phyloP scores from a whole-genome alignment of 305 asterid species.

The Rubia tinctorum region DNA sequence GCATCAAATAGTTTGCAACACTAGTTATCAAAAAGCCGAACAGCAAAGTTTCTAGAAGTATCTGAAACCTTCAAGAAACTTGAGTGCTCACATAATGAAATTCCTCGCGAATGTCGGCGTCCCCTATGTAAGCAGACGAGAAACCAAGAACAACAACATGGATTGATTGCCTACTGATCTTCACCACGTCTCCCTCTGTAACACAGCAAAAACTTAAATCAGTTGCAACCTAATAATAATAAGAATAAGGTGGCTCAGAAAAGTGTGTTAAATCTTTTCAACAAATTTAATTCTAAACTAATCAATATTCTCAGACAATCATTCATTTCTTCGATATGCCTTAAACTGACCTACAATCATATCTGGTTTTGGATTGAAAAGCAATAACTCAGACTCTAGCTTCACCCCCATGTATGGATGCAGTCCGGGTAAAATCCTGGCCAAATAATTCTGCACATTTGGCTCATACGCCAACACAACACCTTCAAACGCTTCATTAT shows the following conservation, averaged over 20 bases:
- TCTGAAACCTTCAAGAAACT: neutral
- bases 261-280: too few relatives aligned
- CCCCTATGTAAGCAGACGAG: slow-evolving; percentile 46
- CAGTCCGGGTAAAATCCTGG: slow-evolving; percentile 60
- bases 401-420: slow-evolving; percentile 60
- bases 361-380: slow-evolving; percentile 39
- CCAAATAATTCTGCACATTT: slow-evolving; percentile 32
- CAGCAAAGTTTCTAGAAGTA: neutral
- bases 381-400: slow-evolving; percentile 33
- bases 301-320: neutral
- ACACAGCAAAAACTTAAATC: slow-evolving; percentile 6
- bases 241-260: neutral
- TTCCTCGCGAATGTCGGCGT: slow-evolving; percentile 54
- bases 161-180: slow-evolving; percentile 47
- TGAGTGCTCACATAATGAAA: slow-evolving; percentile 42
- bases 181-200: slow-evolving; percentile 73
- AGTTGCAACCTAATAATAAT: neutral
- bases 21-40: neutral
- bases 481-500: slow-evolving; percentile 65
- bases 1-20: slow-evolving; percentile 12
- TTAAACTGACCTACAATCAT: slow-evolving; percentile 55
- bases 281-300: neutral
- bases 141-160: slow-evolving; percentile 68
- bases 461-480: slow-evolving; percentile 79
- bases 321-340: neutral